Conservation (phyloP, 2,329 filamentous ascomycete species). For the Dendryphion nanum region DNA sequence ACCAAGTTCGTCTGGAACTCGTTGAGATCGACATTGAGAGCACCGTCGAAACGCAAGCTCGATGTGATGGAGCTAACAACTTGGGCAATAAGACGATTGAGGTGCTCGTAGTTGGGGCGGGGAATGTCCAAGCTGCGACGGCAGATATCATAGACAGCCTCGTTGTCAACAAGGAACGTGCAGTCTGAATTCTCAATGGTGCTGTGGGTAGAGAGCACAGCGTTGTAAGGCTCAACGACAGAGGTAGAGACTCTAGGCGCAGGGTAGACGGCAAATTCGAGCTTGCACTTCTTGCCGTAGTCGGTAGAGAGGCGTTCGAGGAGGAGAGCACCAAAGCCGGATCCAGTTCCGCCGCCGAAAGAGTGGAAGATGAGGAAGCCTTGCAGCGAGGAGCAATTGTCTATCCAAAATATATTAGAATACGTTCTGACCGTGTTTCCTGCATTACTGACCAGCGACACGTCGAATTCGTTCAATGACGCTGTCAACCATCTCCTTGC, state of each 20-base stretch:
- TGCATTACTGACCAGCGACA: constrained; percentile 57
- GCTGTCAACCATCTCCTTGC: constrained; percentile 72
- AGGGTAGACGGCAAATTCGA: constrained; percentile 72
- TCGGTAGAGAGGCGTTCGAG: constrained; percentile 71
- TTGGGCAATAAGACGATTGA: constrained; percentile 72
- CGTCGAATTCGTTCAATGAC: constrained; percentile 70
- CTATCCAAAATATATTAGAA: background rate
- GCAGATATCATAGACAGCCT: constrained; percentile 75
- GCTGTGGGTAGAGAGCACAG: constrained; percentile 71
- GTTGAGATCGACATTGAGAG: constrained; percentile 72
- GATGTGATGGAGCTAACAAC: constrained; percentile 74
- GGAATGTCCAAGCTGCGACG: constrained; percentile 69
- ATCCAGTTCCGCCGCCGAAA: constrained; percentile 70
- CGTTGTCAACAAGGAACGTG: constrained; percentile 74
- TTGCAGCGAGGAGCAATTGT: constrained; percentile 68
- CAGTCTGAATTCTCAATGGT: constrained; percentile 77
- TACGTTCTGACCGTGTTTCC: background rate
- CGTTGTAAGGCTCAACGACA: constrained; percentile 73
- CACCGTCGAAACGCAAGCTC: constrained; percentile 69
- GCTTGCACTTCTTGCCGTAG: constrained; percentile 76
- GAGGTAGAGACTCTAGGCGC: constrained; percentile 68
- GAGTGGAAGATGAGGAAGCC: constrained; percentile 75
- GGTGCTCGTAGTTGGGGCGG: constrained; percentile 67
- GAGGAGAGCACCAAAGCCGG: constrained; percentile 69
- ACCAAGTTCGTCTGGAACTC: constrained; percentile 78